Conservation (phyloP, 2,329 filamentous ascomycete genomes). For the Ophiostoma quercus region DNA sequence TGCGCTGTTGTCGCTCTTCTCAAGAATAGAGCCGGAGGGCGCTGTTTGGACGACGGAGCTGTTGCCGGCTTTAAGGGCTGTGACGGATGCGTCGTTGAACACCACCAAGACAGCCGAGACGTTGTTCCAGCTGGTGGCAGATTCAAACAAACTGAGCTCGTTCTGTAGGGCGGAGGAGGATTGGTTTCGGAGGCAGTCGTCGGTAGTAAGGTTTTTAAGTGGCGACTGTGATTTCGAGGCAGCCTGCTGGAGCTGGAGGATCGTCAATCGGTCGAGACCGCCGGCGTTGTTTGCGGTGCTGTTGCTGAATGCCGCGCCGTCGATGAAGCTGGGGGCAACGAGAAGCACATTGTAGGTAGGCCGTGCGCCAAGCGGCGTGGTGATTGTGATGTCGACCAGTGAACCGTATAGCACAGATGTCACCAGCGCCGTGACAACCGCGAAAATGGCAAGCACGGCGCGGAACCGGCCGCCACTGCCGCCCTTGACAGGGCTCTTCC, state of each 20-base stretch:
- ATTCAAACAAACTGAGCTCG: background rate
- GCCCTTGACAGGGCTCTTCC: slow-evolving; percentile 25
- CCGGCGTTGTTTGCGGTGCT: slow-evolving; percentile 35
- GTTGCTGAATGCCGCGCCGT: slow-evolving; percentile 38
- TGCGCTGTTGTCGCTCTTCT: background rate
- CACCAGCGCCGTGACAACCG: background rate
- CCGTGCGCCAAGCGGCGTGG: background rate
- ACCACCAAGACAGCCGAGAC: slow-evolving; percentile 19
- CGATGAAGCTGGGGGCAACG: slow-evolving; percentile 36
- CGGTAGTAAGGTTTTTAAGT: background rate
- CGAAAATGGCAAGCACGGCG: slow-evolving; percentile 34
- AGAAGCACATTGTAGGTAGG: slow-evolving; percentile 34
- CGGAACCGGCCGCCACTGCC: background rate
- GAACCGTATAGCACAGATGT: slow-evolving; percentile 25
- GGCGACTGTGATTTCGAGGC: slow-evolving; percentile 27
- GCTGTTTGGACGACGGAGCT: background rate
- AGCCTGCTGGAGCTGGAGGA: slow-evolving; percentile 36
- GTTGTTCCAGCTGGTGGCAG: background rate
- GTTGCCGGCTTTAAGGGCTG: slow-evolving; percentile 13
- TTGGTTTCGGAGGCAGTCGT: background rate
- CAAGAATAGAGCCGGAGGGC: background rate
- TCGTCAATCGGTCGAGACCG: slow-evolving; percentile 34
- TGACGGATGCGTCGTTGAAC: slow-evolving; percentile 11
- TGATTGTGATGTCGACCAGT: slow-evolving; percentile 26
- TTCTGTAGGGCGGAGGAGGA: background rate